Percentiles rank a stretch among this genome's conserved stretches.
Conservation (phyloP, 2,329 filamentous ascomycete genomes). For the Ceratocystis lukuohia region DNA sequence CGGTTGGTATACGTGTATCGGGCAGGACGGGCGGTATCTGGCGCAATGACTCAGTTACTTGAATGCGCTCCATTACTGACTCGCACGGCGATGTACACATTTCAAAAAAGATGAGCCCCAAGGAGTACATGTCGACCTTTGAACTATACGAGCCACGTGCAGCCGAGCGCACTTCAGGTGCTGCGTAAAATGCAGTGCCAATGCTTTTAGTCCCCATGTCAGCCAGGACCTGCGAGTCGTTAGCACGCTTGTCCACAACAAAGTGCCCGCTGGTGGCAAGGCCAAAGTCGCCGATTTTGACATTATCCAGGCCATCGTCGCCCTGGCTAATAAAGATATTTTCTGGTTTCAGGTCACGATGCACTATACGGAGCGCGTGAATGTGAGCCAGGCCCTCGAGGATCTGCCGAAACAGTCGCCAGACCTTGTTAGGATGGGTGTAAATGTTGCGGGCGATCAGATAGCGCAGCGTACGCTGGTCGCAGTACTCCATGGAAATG, state of each 20-base stretch:
- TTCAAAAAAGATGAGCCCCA: conserved; percentile 96
- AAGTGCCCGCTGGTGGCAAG: conserved; percentile 81
- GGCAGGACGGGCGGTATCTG: conserved; percentile 57
- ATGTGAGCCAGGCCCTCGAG: conserved; percentile 83
- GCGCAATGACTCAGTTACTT: conserved; percentile 54
- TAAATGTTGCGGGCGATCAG: conserved; percentile 64
- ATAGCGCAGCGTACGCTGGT: conserved; percentile 84
- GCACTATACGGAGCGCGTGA: conserved; percentile 80
- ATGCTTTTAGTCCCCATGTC: conserved; percentile 58
- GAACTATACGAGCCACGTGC: conserved; percentile 69
- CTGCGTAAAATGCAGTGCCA: conserved; percentile 79
- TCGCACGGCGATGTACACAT: conserved; percentile 68
- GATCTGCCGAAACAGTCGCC: conserved; percentile 83
- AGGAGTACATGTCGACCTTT: conserved; percentile 96
- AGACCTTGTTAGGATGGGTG: conserved; percentile 63
- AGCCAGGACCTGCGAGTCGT: conserved; percentile 23
- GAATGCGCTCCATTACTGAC: conserved; percentile 49
- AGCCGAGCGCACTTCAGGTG: conserved; percentile 73
- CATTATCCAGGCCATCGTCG: conserved; percentile 65
- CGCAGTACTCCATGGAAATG: conserved; percentile 98
- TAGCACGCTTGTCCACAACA: conserved; percentile 40
- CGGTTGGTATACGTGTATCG: conserved; percentile 51
- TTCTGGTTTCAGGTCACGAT: conserved; percentile 91
- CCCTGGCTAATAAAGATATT: conserved; percentile 75
- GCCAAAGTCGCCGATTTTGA: conserved; percentile 94